Percentiles rank a stretch among this genome's conserved stretches.
phyloP scores from a whole-genome alignment of 2,329 filamentous ascomycete genomes.

The Coleophoma crateriformis region DNA sequence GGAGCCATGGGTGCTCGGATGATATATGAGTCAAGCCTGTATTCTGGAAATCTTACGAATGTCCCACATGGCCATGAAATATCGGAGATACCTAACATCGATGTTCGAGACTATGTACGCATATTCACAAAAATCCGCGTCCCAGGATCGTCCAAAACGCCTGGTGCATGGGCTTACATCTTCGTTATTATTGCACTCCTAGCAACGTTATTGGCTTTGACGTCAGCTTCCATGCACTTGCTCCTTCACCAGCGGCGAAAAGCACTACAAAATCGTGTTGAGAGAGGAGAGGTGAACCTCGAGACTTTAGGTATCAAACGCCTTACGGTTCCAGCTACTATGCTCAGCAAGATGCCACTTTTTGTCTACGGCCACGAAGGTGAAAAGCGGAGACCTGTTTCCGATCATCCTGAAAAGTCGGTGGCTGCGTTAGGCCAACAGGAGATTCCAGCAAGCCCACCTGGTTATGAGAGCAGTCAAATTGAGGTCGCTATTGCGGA shows the following conservation, averaged over 20 bases:
- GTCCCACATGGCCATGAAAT: slow-evolving; percentile 55
- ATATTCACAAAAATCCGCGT: slow-evolving; percentile 52
- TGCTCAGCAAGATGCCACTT: slow-evolving; percentile 70
- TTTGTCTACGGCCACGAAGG: slow-evolving; percentile 67
- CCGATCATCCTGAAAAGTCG: slow-evolving; percentile 1
- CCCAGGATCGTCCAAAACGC: slow-evolving; percentile 42
- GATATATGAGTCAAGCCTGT: slow-evolving; percentile 66
- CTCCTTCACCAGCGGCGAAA: slow-evolving; percentile 68
- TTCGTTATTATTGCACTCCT: slow-evolving; percentile 67
- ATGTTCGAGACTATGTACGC: slow-evolving; percentile 53
- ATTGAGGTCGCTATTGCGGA: slow-evolving; percentile 7
- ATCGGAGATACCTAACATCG: slow-evolving; percentile 45
- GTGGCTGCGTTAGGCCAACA: no score
- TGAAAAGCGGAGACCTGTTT: slow-evolving; percentile 33
- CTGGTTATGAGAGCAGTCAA: background rate
- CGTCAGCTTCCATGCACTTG: slow-evolving; percentile 69
- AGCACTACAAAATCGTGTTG: slow-evolving; percentile 63
- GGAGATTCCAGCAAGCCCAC: background rate
- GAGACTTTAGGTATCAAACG: slow-evolving; percentile 82
- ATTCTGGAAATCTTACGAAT: slow-evolving; percentile 68
- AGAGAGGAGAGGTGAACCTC: slow-evolving; percentile 75
- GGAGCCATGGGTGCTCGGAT: slow-evolving; percentile 60
- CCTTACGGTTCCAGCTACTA: slow-evolving; percentile 65
- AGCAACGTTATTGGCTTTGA: slow-evolving; percentile 58
- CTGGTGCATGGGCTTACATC: slow-evolving; percentile 77